Percentiles rank a stretch among this genome's conserved stretches.
phyloP scores from a whole-genome alignment of 106 monocot genomes.

The Amphibolis antarctica region DNA sequence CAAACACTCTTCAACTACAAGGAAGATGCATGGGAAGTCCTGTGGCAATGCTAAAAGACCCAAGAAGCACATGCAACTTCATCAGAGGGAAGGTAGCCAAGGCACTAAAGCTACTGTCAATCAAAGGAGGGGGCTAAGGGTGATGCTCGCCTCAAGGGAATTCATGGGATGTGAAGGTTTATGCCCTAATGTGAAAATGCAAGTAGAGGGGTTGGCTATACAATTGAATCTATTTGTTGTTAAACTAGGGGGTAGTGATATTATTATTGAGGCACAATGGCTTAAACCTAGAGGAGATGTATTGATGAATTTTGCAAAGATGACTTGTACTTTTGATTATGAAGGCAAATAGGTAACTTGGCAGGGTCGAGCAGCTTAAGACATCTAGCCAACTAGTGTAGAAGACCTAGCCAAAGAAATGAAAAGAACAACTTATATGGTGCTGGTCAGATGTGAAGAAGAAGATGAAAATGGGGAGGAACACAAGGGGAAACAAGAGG shows the following conservation, averaged over 20 bases:
- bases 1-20: not conserved
- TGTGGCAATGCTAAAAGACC: not conserved
- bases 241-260: too few relatives aligned
- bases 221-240: not conserved
- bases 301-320: not conserved
- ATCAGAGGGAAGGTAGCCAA: not conserved
- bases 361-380: too few relatives aligned
- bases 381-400: fast-evolving
- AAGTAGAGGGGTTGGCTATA: not conserved
- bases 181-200: too few relatives aligned
- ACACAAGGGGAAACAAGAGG: too few relatives aligned
- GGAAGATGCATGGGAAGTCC: not conserved
- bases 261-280: too few relatives aligned
- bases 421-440: too few relatives aligned
- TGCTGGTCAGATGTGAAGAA: too few relatives aligned
- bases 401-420: not conserved
- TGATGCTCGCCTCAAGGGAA: not conserved
- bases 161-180: not conserved
- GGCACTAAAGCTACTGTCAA: not conserved
- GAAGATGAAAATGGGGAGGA: too few relatives aligned
- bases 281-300: not conserved
- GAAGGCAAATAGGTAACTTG: not conserved
- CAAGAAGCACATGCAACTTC: not conserved
- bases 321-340: not conserved
- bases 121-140: not conserved